A percentile compares a stretch with the other conserved stretches of the same genome.
phyloP scores from a whole-genome alignment of 495 filamentous ascomycete species.

The Aspergillus baeticus region DNA sequence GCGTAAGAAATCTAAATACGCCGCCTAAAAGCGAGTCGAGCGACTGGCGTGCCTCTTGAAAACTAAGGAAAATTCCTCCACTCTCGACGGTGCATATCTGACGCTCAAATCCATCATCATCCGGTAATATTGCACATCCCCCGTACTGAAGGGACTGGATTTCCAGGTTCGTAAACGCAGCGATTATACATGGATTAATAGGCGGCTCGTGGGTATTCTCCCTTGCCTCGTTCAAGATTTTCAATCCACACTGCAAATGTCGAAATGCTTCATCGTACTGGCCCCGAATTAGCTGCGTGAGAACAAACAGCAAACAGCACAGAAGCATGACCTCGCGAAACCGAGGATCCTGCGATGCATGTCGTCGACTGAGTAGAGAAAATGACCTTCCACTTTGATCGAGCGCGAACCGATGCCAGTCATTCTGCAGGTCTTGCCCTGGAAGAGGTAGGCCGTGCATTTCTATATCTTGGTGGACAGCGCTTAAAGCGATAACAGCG shows the following conservation, averaged over 20 bases:
- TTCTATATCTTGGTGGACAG: constrained; percentile 20
- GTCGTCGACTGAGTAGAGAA: constrained; percentile 12
- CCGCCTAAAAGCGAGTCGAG: background rate
- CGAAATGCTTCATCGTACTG: constrained; percentile 18
- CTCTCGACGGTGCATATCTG: background rate
- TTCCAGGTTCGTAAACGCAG: constrained; percentile 1
- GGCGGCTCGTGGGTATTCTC: background rate
- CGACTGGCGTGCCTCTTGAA: background rate
- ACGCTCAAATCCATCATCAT: background rate
- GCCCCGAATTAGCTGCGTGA: constrained; percentile 17
- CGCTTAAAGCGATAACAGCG: constrained; percentile 22
- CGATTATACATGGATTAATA: background rate
- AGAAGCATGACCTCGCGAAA: constrained; percentile 13
- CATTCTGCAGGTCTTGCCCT: constrained; percentile 13
- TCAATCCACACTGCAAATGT: constrained; percentile 23
- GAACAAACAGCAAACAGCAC: constrained; percentile 25
- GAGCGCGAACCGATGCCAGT: constrained; percentile 21
- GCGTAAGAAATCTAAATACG: background rate
- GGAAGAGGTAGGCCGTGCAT: constrained; percentile 17
- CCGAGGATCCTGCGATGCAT: constrained; percentile 20
- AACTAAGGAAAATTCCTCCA: background rate
- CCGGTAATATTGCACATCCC: background rate
- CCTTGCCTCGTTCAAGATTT: constrained; percentile 16
- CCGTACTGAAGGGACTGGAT: background rate
- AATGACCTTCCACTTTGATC: constrained; percentile 20